Base-by-base conservation (phyloP, 1,284 basidiomycete genomes). In the Ganoderma leucocontextum region DNA sequence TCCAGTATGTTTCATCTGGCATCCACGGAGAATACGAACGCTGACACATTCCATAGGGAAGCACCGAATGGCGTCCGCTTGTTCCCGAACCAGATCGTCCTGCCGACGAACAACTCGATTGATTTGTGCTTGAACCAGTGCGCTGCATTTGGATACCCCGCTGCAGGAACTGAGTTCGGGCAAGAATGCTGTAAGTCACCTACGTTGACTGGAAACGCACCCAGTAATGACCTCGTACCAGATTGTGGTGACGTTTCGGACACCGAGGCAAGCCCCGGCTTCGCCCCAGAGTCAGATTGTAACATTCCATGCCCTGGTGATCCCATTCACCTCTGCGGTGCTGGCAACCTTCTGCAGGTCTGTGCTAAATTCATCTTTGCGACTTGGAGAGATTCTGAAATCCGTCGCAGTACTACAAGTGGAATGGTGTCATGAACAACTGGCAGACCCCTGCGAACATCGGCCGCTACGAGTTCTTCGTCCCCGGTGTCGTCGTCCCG, bases 401-500 rank as follows among this genome's bases (percentile, higher is more conserved):
- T 4, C 47, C 8, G 6, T 38, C 44, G 13, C 39, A 70, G 63
- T 61, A 65, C 29, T 93, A 93, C 74, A 82, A 84, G 55, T 93
- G 88, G 87, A 85, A 86, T 33, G 89, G 87, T 0, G 78, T 76
- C 0, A 75, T 92, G 64, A 83, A 89, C 68, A 80, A 84, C 44
- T 93, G 91, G 91, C 79, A 91, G 64, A 87, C 81, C 0, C 92
- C 91, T 0, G 78, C 69, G 10, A 89, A 88, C 72, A 92, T 80
- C 52, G 91, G 92, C 1, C 80, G 79, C 63, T 94, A 94, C 72
- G 87, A 92, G 88, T 90, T 89, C 78, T 82, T 92, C 69, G 86
- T 84, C 36, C 80, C 78, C 39, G 91, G 91, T 15, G 83, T 93
- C 41, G 82, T 92, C 64, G 87, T 92, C 7, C 91, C 92, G 3